A percentile compares a stretch with the other conserved stretches of the same genome.
phyloP scores from a whole-genome alignment of 768 basidiomycete species.

The Lepiota venenata region DNA sequence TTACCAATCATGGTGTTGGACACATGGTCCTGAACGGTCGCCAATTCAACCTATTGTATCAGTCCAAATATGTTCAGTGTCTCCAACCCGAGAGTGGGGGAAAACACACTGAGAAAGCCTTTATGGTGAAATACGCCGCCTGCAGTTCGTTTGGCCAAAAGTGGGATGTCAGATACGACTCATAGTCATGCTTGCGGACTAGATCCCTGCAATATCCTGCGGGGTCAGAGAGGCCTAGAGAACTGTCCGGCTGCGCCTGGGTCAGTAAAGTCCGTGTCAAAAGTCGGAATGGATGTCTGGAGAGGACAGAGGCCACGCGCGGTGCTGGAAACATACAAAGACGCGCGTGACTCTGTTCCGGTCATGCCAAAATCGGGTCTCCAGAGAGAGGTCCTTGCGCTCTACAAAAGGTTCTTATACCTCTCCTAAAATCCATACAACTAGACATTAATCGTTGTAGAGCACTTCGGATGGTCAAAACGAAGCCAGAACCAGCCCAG shows the following conservation, averaged over 20 bases:
- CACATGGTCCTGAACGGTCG: conserved; percentile 72
- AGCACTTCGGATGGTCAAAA: conserved; percentile 70
- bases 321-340: neutral
- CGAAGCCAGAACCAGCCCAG: conserved; percentile 59
- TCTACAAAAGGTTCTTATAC: conserved; percentile 37
- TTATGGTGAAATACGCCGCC: conserved; percentile 71
- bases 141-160: conserved; percentile 68
- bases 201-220: conserved; percentile 64
- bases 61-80: conserved; percentile 7
- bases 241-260: neutral
- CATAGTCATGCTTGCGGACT: conserved; percentile 80
- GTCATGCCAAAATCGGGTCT: conserved; percentile 34
- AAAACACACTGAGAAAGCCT: conserved; percentile 76
- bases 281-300: neutral
- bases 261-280: neutral
- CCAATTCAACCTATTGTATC: conserved; percentile 64
- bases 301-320: neutral
- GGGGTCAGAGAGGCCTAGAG: conserved; percentile 36
- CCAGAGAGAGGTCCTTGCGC: conserved; percentile 49
- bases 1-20: conserved; percentile 74
- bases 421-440: neutral
- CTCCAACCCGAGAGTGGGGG: conserved; percentile 5
- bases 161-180: conserved; percentile 67
- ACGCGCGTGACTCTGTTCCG: neutral
- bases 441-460: conserved; percentile 30